A percentile compares a stretch with the other conserved stretches of the same genome.
These are phyloP conservation scores for Fusarium solani-melongenae DNA, from an alignment of 2,329 filamentous ascomycete species.

Conservation along the genomic window DNA sequence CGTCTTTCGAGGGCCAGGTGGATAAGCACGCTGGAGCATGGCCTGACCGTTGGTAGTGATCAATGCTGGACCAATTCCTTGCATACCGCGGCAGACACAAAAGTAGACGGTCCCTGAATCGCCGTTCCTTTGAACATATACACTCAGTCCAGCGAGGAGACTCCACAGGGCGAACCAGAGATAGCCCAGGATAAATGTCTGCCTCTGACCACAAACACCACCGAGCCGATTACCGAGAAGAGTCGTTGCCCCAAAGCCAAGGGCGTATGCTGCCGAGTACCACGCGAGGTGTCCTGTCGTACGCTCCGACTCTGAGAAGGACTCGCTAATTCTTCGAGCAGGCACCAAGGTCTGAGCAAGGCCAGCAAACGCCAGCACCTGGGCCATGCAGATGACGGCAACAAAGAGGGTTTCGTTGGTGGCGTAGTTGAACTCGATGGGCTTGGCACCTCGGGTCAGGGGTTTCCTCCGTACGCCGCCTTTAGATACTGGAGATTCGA, in stretches of 20 bases:
- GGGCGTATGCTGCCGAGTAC: constrained; percentile 39
- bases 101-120: constrained; percentile 32
- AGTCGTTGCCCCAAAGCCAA: constrained; percentile 33
- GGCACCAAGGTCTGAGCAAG: constrained; percentile 39
- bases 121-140: constrained; percentile 23
- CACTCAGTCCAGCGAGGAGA: constrained; percentile 35
- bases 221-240: constrained; percentile 41
- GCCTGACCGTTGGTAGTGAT: constrained; percentile 38
- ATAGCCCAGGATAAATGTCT: constrained; percentile 36
- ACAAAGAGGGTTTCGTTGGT: constrained; percentile 42
- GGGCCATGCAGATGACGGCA: constrained; percentile 40
- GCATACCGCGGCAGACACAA: constrained; percentile 40
- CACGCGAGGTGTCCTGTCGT: constrained; percentile 36
- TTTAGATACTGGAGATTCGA: constrained; percentile 16
- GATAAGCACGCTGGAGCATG: constrained; percentile 39
- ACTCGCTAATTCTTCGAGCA: constrained; percentile 32
- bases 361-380: constrained; percentile 37
- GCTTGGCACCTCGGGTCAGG: constrained; percentile 35
- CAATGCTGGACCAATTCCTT: constrained; percentile 40
- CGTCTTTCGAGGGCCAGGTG: constrained; percentile 38
- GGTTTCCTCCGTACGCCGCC: constrained; percentile 38
- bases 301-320: constrained; percentile 34
- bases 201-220: constrained; percentile 38
- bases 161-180: constrained; percentile 43
- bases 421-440: constrained; percentile 40